phyloP scores from a whole-genome alignment of 306 rosid species.

The Trifolium subterraneum region DNA sequence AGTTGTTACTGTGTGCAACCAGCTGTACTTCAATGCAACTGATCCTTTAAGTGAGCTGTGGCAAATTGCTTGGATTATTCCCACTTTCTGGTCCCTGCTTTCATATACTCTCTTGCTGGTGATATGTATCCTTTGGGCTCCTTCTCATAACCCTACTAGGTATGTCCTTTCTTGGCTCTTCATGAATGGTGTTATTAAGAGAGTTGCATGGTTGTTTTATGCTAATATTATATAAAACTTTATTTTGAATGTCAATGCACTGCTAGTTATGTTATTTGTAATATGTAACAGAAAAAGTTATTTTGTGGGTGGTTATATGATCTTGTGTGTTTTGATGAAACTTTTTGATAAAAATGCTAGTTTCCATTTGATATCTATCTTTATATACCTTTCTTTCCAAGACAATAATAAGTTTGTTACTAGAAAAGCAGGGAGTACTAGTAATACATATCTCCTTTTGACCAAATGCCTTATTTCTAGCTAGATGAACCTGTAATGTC shows the following conservation, averaged over 20 bases:
- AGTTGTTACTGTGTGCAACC: constrained; percentile 40
- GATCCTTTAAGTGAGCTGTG: constrained; percentile 91
- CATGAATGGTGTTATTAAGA: too few species aligned
- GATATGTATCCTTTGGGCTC: constrained; percentile 93
- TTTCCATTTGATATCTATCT: background rate
- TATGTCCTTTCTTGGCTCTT: constrained; percentile 28
- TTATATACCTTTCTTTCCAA: background rate
- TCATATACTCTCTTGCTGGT: constrained; percentile 72
- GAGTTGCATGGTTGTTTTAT: too few species aligned
- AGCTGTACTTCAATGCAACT: constrained; percentile 95
- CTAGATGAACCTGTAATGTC: background rate
- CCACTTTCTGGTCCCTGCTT: constrained; percentile 86
- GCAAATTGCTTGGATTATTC: constrained; percentile 96
- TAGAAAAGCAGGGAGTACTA: background rate
- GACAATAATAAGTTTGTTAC: constrained; percentile 8
- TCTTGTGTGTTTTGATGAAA: constrained; percentile 22
- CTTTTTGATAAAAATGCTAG: background rate
- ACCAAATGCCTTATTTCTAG: constrained; percentile 1
- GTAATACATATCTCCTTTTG: background rate
- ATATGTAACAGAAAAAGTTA: too few species aligned
- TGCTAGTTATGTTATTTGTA: too few species aligned
- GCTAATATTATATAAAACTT: too few species aligned
- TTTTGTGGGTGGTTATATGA: background rate
- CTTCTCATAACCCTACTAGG: constrained; percentile 93
- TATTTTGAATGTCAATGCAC: too few species aligned